Base-by-base conservation (phyloP, 164 flowering plant genomes). In the Umbilicus rupestris region DNA sequence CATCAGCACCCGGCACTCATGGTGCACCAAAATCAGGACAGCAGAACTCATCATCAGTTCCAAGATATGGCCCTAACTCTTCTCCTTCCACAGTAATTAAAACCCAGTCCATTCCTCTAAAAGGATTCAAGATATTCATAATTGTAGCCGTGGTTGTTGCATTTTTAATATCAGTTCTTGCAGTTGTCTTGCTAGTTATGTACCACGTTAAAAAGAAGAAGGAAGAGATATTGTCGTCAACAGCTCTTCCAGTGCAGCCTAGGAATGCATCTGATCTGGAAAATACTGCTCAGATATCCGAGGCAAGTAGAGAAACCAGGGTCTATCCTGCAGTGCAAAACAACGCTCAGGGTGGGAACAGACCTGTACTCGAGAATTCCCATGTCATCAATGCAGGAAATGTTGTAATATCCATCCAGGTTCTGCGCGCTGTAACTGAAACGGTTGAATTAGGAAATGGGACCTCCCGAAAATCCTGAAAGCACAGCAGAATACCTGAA, bases 241-340 rank as follows among this genome's bases (percentile, higher is more conserved):
- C 73, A 37, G 73, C 84, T 52, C 71, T 82, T 45, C 86, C 83
- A 20, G 50, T 86, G 70, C 84, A 85, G 58, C 90, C 90, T 3
- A 73, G 87, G 62, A 83, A 83, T 60, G 83, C 85, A 12, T 85
- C 87, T 42, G 85, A 83, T 74, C 44, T 80, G 0, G 83, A 83
- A 28, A 82, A 74, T 39, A 39, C 37, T 47, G 79, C 82, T 37
- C 84, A 87, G 80, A 73, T 87, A 71, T 84, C 39, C 15, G 79
- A 83, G 44, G 82, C 85, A 7, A 83, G 60, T 70, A 73, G 69
- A 64, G 67, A 47, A 37, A 70, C 70, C 39, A 80, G 78, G 44
- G 73, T 72, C 68, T 39, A 64, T 62, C 77, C 84, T 26, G 71
- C 81, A 10, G 9, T 67, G 41, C 69, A 74, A 5, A 83, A 72